Conservation (phyloP, 1,284 basidiomycete genomes). For the Trametes hirsuta region DNA sequence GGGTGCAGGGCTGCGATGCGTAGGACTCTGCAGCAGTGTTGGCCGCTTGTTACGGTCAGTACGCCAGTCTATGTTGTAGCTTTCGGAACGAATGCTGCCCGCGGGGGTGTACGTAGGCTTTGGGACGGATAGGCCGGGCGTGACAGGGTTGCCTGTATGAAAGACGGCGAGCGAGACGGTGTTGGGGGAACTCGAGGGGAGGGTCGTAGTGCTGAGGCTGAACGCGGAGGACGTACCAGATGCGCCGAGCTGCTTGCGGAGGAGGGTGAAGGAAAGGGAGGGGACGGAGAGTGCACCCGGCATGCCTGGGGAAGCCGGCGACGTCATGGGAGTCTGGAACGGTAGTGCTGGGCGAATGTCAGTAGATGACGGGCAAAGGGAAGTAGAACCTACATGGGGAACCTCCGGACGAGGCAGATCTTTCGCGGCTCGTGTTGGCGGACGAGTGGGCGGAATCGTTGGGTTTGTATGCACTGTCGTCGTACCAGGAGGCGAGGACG, state of each 20-base stretch:
- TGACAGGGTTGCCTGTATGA: slow-evolving; percentile 10
- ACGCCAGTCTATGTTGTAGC: slow-evolving; percentile 18
- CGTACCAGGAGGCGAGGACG: slow-evolving; percentile 25
- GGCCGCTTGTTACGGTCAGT: neutral
- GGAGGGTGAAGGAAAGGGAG: slow-evolving; percentile 8
- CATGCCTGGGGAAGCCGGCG: slow-evolving; percentile 15
- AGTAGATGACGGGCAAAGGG: neutral
- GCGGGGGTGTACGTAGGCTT: slow-evolving; percentile 15
- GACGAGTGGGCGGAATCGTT: slow-evolving; percentile 13
- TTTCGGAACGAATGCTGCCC: slow-evolving; percentile 13
- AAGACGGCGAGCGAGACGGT: slow-evolving; percentile 22
- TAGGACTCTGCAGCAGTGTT: slow-evolving; percentile 13
- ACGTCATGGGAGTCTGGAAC: slow-evolving; percentile 27
- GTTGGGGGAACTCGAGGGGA: slow-evolving; percentile 7
- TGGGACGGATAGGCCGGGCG: slow-evolving; percentile 17
- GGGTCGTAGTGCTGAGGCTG: slow-evolving; percentile 6
- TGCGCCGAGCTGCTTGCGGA: slow-evolving; percentile 11
- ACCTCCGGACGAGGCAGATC: slow-evolving; percentile 10
- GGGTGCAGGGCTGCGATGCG: slow-evolving; percentile 13
- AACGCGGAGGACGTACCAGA: slow-evolving; percentile 17
- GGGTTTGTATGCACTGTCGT: slow-evolving; percentile 4
- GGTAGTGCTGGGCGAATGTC: slow-evolving; percentile 14
- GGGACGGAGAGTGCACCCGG: slow-evolving; percentile 1
- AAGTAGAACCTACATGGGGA: slow-evolving; percentile 16
- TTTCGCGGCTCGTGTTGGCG: slow-evolving; percentile 6